A percentile compares a stretch with the other conserved stretches of the same genome.
Evolutionary conservation across 192 early-diverging fungal genomes (phyloP).

Genomic region (Glomus cerebriforme): DNA sequence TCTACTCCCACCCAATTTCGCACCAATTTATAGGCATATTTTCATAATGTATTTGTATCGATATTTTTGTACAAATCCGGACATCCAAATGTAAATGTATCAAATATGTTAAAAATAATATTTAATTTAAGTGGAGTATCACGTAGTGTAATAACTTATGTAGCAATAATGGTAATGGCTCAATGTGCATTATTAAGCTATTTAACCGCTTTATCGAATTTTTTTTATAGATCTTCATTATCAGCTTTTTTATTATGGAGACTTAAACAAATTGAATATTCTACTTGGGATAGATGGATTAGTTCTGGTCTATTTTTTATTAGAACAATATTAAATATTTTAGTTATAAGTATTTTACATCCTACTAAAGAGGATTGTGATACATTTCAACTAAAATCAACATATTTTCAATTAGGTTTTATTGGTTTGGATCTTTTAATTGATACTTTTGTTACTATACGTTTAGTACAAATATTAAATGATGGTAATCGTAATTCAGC

Average conservation of each 20-base stretch:
- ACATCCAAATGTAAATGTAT: conserved; percentile 5
- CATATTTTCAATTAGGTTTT: neutral
- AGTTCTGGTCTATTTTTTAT: neutral
- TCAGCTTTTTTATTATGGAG: conserved; percentile 26
- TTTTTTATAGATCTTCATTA: conserved; percentile 21
- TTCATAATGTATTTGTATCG: conserved; percentile 17
- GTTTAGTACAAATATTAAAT: conserved; percentile 21
- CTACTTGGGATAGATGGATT: conserved; percentile 18
- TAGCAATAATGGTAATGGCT: neutral
- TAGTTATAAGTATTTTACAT: neutral
- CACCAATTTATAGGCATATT: conserved; percentile 4
- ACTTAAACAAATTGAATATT: conserved; percentile 27
- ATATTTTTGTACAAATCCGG: conserved; percentile 5
- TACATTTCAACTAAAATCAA: no score
- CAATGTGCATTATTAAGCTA: neutral
- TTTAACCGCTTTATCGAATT: neutral
- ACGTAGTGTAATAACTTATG: neutral
- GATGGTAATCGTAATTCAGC: conserved; percentile 17
- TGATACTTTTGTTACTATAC: conserved; percentile 1
- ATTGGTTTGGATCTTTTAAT: conserved; percentile 15
- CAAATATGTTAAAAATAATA: conserved; percentile 26
- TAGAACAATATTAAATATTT: conserved; percentile 18
- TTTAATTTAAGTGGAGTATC: conserved; percentile 20
- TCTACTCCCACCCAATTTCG: neutral
- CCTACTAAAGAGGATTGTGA: neutral